Percentiles rank a stretch among this genome's conserved stretches.
Evolutionary conservation across 2,329 filamentous ascomycete genomes (phyloP).

Genomic region (Fusarium newnesense): DNA sequence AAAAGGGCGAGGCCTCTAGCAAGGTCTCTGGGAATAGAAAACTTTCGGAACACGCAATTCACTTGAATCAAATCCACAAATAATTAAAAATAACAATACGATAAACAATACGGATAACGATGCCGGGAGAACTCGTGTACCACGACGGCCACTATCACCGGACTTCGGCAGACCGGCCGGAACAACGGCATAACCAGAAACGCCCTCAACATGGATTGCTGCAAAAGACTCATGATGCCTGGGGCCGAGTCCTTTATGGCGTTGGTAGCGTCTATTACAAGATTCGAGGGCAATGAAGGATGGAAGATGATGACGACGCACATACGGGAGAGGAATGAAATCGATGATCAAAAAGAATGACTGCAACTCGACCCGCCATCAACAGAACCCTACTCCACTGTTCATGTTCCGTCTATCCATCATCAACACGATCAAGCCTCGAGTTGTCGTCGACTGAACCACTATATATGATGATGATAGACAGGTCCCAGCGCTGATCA

Average conservation of each 20-base stretch:
- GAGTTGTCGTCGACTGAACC: constrained; percentile 14
- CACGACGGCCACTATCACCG: constrained; percentile 47
- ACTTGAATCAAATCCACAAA: not conserved
- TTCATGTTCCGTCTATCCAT: not conserved
- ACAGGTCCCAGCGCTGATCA: constrained; percentile 26
- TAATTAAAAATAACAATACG: constrained; percentile 10
- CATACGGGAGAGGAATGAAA: constrained; percentile 21
- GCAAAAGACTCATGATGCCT: constrained; percentile 50
- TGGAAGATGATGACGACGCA: constrained; percentile 27
- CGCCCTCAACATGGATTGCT: constrained; percentile 40
- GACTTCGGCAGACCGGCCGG: constrained; percentile 23
- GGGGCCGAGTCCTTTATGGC: constrained; percentile 53
- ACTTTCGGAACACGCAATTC: not conserved
- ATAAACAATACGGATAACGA: constrained; percentile 12
- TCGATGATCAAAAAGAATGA: constrained; percentile 10
- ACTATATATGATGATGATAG: constrained; percentile 34
- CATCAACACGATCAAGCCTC: constrained; percentile 9
- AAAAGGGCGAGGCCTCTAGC: not conserved
- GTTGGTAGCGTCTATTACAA: constrained; percentile 53
- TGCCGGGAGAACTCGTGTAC: constrained; percentile 44
- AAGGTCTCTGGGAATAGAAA: not conserved
- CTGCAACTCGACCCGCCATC: constrained; percentile 19
- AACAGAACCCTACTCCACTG: constrained; percentile 15
- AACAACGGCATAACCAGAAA: constrained; percentile 10
- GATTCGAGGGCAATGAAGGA: constrained; percentile 42